These are phyloP conservation scores for Penicillium cosmopolitanum DNA, from an alignment of 495 filamentous ascomycete species.

Conservation along the genomic window DNA sequence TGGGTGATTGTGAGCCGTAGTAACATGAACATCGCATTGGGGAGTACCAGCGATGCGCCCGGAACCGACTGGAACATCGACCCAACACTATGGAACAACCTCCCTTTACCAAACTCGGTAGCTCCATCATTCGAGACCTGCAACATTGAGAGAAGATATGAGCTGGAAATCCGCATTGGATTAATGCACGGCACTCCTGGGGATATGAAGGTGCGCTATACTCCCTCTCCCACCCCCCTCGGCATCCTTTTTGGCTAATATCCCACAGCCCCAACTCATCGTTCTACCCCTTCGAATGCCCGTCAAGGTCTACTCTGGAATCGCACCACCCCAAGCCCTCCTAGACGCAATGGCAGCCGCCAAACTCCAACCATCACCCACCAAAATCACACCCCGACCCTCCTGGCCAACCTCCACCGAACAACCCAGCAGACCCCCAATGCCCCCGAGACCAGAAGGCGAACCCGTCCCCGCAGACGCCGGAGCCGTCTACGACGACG, in stretches of 20 bases:
- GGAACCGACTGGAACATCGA: constrained; percentile 71
- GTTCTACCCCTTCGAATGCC: constrained; percentile 77
- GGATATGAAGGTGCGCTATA: constrained; percentile 53
- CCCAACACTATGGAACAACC: constrained; percentile 65
- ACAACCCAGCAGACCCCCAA: constrained; percentile 37
- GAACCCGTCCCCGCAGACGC: constrained; percentile 29
- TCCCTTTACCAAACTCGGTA: constrained; percentile 77
- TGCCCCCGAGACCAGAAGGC: constrained; percentile 39
- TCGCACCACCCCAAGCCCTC: constrained; percentile 76
- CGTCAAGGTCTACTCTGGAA: constrained; percentile 86
- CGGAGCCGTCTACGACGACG: constrained; percentile 58
- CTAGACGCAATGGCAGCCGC: constrained; percentile 66
- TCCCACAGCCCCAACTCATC: constrained; percentile 63
- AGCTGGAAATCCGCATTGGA: constrained; percentile 79
- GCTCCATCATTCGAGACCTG: constrained; percentile 87
- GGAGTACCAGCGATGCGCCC: constrained; percentile 57
- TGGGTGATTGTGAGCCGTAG: constrained; percentile 72
- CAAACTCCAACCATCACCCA: constrained; percentile 33
- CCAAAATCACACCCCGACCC: constrained; percentile 27
- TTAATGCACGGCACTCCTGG: constrained; percentile 60
- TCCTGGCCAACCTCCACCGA: constrained; percentile 25
- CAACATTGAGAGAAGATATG: constrained; percentile 81
- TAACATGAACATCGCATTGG: constrained; percentile 68
- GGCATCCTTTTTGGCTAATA: background rate
- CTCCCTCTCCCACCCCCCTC: background rate